Base-by-base conservation (phyloP, 2,329 filamentous ascomycete genomes). In the Colletotrichum tamarilloi region DNA sequence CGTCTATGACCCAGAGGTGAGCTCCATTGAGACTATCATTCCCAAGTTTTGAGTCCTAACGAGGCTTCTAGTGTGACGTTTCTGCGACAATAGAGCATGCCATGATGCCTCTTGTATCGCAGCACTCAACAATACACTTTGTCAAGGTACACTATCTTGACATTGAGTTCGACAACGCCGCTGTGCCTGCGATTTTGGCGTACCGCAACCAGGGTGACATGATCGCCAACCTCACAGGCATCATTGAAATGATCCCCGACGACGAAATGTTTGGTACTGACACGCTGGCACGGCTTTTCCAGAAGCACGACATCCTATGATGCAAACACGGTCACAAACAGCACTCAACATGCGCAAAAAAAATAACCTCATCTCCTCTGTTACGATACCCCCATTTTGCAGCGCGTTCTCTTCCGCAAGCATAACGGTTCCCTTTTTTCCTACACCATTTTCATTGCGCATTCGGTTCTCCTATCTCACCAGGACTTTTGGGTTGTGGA, bases 111-210 rank as follows among this genome's bases (percentile, higher is more conserved):
- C 87, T 98, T 32, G 95, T 97, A 55, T 86, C 88, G 74, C 87
- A 89, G 73, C 87, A 98, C 80, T 87, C 90, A 26, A 89, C 91
- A 11, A 90, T 94, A 42, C 94, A 94, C 79, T 98, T 99, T 80
- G 90, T 98, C 84, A 97, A 96, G 84, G 90, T 98, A 60, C 92
- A 97, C 83, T 94, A 95, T 81, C 92, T 94, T 75, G 95, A 98
- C 72, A 97, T 98, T 49, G 95, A 98, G 81, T 98, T 98, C 87
- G 95, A 98, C 81, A 91, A 93, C 72, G 93, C 95, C 38, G 92
- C 93, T 58, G 93, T 98, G 2, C 97, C 97, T 0, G 95, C 97
- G 4, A 87, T 98, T 49, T 87, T 98, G 62, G 96, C 94, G 12
- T 99, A 99, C 85, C 92, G 92, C 72, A 94, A 92, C 78, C 91